Conservation (phyloP, 83 land plant genomes). For the Isoetes engelmannii region DNA sequence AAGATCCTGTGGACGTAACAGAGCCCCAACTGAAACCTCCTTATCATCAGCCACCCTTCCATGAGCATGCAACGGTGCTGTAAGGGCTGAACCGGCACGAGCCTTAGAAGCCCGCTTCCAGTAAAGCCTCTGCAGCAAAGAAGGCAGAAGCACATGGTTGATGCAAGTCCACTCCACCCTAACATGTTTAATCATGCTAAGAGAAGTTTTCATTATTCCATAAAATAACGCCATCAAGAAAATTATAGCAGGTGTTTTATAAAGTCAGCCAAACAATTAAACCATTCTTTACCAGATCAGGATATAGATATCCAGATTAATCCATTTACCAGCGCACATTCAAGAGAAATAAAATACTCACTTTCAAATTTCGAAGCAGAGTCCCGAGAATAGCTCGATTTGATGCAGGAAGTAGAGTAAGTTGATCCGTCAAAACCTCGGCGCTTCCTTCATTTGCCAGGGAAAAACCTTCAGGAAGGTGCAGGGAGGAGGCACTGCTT, state of each 20-base stretch:
- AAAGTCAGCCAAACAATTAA: no score
- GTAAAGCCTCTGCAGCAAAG: slow-evolving; percentile 13
- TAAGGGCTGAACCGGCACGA: slow-evolving; percentile 11
- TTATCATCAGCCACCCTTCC: not conserved
- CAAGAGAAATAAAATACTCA: slow-evolving; percentile 19
- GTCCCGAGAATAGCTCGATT: slow-evolving; percentile 55
- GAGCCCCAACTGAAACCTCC: slow-evolving; percentile 18
- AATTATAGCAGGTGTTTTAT: no score
- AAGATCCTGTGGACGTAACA: slow-evolving; percentile 20
- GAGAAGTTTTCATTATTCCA: no score
- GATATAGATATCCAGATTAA: no score
- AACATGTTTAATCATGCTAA: no score
- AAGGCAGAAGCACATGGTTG: no score
- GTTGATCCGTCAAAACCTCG: slow-evolving; percentile 39
- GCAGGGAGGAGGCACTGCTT: not conserved
- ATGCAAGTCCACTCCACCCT: no score
- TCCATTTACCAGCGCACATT: no score
- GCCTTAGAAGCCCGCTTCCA: slow-evolving; percentile 30
- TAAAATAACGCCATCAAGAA: no score
- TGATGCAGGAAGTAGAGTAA: slow-evolving; percentile 40
- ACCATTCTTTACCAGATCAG: no score
- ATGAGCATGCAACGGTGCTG: slow-evolving; percentile 19
- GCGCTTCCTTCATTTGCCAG: slow-evolving; percentile 38
- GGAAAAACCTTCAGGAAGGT: slow-evolving; percentile 21
- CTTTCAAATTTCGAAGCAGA: slow-evolving; percentile 48